These are phyloP conservation scores for Azolla pinnata DNA, from an alignment of 75 land plant genomes.

Conservation along the genomic window DNA sequence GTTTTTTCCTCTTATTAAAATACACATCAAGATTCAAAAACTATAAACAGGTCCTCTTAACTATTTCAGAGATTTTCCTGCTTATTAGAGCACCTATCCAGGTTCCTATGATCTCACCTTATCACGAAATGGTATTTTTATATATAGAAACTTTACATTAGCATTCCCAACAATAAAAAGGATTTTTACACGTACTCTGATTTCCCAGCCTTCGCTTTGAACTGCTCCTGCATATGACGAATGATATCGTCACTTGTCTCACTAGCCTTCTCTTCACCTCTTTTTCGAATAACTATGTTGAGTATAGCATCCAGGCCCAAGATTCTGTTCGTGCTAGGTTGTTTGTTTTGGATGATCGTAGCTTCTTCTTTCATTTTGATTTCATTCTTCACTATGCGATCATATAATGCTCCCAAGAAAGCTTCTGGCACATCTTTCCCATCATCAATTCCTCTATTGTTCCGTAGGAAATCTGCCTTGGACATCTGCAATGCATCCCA, in stretches of 20 bases:
- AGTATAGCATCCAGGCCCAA: conserved; percentile 79
- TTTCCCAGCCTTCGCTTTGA: conserved; percentile 95
- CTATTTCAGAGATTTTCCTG: no score
- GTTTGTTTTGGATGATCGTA: conserved; percentile 46
- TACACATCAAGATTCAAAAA: no score
- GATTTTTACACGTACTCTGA: conserved; percentile 61
- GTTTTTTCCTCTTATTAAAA: no score
- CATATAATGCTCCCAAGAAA: conserved; percentile 79
- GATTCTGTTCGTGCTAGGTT: conserved; percentile 68
- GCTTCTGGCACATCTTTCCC: conserved; percentile 96
- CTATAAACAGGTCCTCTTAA: no score
- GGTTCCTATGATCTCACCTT: no score
- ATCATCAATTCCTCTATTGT: conserved; percentile 97
- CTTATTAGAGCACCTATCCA: no score
- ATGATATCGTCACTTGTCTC: conserved; percentile 97
- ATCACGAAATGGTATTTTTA: no score
- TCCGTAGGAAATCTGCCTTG: conserved; percentile 86
- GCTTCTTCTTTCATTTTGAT: conserved; percentile 96
- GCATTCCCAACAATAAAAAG: neutral
- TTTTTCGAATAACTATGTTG: conserved; percentile 89
- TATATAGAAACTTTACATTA: no score
- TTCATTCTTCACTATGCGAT: conserved; percentile 85
- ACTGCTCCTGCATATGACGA: conserved; percentile 96
- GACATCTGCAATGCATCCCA: conserved; percentile 84
- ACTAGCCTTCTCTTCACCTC: conserved; percentile 48